Evolutionary conservation across 768 basidiomycete genomes (phyloP).

Genomic region (Rhodotorula taiwanensis): DNA sequence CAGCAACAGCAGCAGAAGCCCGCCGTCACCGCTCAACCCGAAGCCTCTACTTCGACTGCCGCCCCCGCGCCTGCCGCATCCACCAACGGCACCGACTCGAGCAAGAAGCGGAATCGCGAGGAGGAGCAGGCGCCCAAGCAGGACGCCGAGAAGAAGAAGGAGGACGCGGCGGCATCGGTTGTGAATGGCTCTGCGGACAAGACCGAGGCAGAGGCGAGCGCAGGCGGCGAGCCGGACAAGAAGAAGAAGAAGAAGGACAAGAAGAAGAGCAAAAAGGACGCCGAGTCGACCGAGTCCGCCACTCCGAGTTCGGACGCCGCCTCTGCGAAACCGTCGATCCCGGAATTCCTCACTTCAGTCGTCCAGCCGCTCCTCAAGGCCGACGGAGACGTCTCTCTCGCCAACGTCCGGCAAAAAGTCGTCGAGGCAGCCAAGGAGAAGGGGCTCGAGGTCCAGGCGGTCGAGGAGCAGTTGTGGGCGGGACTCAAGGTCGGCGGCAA

Average conservation of each 20-base stretch:
- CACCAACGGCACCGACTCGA: not conserved
- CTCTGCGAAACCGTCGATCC: not conserved
- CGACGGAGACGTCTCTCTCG: slow-evolving; percentile 14
- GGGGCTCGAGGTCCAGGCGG: slow-evolving; percentile 5
- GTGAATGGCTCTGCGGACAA: too few species aligned
- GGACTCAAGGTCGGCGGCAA: slow-evolving; percentile 32
- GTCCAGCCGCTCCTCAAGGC: slow-evolving; percentile 13
- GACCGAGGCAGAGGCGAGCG: not conserved
- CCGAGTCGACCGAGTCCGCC: slow-evolving; percentile 3
- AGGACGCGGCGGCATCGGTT: not conserved
- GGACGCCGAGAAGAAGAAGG: not conserved
- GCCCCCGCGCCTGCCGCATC: not conserved
- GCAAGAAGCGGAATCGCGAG: slow-evolving; percentile 18
- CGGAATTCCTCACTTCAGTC: slow-evolving; percentile 14
- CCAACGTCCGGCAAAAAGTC: slow-evolving; percentile 8
- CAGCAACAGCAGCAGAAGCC: slow-evolving; percentile 3
- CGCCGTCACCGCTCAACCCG: not conserved
- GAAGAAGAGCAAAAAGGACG: slow-evolving; percentile 15
- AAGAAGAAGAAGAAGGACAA: slow-evolving; percentile 19
- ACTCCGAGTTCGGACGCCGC: not conserved
- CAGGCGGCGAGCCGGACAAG: not conserved
- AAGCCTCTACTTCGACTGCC: not conserved
- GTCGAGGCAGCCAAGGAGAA: not conserved
- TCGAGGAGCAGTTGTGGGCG: slow-evolving; percentile 20
- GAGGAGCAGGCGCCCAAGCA: slow-evolving; percentile 7